Evolutionary conservation across 208 protist genomes (phyloP), one percentile per base, ranked within the genome.

Genomic region (Leishmania tropica): DNA sequence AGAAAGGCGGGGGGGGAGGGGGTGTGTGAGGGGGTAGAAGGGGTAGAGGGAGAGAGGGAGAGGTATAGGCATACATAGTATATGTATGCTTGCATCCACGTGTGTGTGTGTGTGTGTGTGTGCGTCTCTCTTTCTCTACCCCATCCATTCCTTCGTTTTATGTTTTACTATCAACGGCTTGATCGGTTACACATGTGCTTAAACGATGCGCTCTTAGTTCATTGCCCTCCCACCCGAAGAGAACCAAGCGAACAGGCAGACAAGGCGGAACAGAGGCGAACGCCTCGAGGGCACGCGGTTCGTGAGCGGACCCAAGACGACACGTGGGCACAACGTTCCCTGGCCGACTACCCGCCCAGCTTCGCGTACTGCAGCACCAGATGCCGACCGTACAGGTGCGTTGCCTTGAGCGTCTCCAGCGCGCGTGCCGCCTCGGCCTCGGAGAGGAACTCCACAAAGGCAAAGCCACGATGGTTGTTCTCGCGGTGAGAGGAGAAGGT

Each of bases 371-470:
- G 95, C 24, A 99, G 78, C 28, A 99, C 97, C 1, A 99, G 85
- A 87, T 99, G 98, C 28, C 99, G 90, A 40, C 99, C 99, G 86
- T 99, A 99, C 21, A 99, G 90, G 87, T 99, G 99, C 35, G 98
- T 99, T 13, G 93, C 85, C 67, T 85, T 88, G 19, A 99, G 94
- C 58, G 93, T 82, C 48, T 98, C 88, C 79, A 98, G 92, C 7
- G 99, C 99, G 70, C 94, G 92, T 19, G 92, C 84, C 35, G 99
- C 98, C 83, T 99, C 99, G 79, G 96, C 80, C 84, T 98, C 93
- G 0, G 97, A 99, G 7, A 99, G 73, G 85, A 99, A 99, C 84
- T 99, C 99, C 13, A 99, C 96, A 87, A 99, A 99, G 51, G 97
- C 98, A 92, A 99, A 99, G 70, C 99, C 99, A 56, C 99, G 92